Percentiles rank a stretch among this genome's conserved stretches.
Conservation (phyloP, 2,329 filamentous ascomycete species). For the Dothideomycetes sp. region DNA sequence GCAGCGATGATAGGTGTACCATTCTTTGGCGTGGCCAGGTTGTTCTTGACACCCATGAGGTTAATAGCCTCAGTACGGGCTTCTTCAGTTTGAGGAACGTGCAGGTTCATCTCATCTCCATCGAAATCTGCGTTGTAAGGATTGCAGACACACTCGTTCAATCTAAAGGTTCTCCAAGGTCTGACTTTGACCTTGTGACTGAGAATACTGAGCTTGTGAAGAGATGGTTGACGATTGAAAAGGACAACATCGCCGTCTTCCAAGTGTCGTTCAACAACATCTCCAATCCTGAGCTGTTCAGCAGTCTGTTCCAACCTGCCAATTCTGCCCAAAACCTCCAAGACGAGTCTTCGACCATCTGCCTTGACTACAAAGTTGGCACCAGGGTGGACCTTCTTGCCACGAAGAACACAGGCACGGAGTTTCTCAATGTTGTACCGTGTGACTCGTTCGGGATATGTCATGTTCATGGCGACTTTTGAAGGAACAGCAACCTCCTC, state of each 20-base stretch:
- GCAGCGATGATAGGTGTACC: conserved; percentile 96
- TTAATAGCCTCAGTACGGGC: conserved; percentile 90
- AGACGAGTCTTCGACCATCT: conserved; percentile 59
- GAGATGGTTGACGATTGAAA: conserved; percentile 94
- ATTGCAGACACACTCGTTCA: conserved; percentile 96
- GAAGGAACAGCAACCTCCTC: conserved; percentile 88
- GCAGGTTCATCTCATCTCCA: conserved; percentile 97
- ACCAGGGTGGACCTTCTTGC: conserved; percentile 72
- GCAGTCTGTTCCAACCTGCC: conserved; percentile 60
- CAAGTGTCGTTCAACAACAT: conserved; percentile 87
- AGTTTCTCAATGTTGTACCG: conserved; percentile 80
- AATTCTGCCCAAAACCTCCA: conserved; percentile 44
- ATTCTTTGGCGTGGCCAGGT: conserved; percentile 91
- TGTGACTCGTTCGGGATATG: conserved; percentile 84
- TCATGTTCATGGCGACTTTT: conserved; percentile 90
- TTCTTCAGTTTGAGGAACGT: conserved; percentile 96
- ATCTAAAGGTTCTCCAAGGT: conserved; percentile 88
- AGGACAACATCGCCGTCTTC: conserved; percentile 93
- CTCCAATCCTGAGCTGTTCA: conserved; percentile 66
- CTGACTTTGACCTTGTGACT: conserved; percentile 88
- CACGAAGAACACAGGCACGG: conserved; percentile 62
- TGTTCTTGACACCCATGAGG: conserved; percentile 96
- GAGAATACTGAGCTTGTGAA: conserved; percentile 98
- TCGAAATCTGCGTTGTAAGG: conserved; percentile 99
- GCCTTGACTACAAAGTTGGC: conserved; percentile 73